These are phyloP conservation scores for Marasmius tenuissimus DNA, from an alignment of 1,284 basidiomycete species.

Conservation along the genomic window DNA sequence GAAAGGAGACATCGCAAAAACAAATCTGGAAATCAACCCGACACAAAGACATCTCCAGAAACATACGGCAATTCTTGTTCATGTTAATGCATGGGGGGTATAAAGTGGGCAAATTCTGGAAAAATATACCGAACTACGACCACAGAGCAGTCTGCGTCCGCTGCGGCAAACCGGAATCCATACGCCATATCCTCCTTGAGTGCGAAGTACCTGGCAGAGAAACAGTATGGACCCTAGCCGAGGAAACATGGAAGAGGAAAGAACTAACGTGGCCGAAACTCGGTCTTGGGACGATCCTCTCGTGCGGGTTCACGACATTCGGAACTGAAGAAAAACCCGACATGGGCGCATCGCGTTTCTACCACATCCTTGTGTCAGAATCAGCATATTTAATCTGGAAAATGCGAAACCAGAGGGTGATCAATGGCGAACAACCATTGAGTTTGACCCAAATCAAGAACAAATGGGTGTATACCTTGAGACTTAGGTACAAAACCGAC, in stretches of 20 bases:
- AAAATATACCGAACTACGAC: background rate
- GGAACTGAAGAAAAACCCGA: background rate
- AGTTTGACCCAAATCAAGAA: slow-evolving; percentile 2
- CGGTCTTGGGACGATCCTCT: slow-evolving; percentile 8
- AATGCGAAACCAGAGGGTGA: slow-evolving; percentile 12
- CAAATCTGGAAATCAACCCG: slow-evolving; percentile 4
- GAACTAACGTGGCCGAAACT: slow-evolving; percentile 3
- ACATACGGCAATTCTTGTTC: slow-evolving; percentile 6
- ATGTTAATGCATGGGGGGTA: slow-evolving; percentile 6
- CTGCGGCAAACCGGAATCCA: slow-evolving; percentile 18
- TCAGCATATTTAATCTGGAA: slow-evolving; percentile 15
- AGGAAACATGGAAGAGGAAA: slow-evolving; percentile 12
- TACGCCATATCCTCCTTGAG: slow-evolving; percentile 13
- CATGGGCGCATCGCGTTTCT: slow-evolving; percentile 3
- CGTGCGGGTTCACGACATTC: slow-evolving; percentile 4
- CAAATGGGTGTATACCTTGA: slow-evolving; percentile 8
- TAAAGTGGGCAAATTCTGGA: slow-evolving; percentile 5
- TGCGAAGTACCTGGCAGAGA: slow-evolving; percentile 10
- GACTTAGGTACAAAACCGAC: slow-evolving; percentile 10
- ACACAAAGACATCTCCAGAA: slow-evolving; percentile 1
- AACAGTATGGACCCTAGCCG: slow-evolving; percentile 10
- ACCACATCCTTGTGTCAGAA: slow-evolving; percentile 14
- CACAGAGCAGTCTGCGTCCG: slow-evolving; percentile 4
- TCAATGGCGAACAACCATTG: background rate
- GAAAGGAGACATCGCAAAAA: background rate